These are phyloP conservation scores for Filobasidium wieringae DNA, from an alignment of 768 basidiomycete genomes.

Conservation along the genomic window DNA sequence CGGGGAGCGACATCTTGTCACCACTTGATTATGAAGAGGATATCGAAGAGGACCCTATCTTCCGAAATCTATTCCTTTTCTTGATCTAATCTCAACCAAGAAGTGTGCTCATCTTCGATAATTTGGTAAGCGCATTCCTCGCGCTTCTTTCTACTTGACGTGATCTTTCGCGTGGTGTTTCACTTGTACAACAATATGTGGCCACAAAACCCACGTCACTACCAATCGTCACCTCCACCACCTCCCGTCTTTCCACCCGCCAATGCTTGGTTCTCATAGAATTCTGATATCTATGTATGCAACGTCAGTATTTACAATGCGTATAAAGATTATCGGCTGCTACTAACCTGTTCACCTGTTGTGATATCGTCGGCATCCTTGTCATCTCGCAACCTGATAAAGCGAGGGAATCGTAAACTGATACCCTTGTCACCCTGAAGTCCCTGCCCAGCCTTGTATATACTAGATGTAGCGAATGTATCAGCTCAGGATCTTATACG, in stretches of 20 bases:
- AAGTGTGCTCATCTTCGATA: neutral
- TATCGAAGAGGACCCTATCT: no score
- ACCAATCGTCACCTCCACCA: slow-evolving; percentile 39
- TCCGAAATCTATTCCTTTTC: neutral
- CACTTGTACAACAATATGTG: neutral
- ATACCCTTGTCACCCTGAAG: slow-evolving; percentile 63
- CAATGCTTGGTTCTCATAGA: slow-evolving; percentile 81
- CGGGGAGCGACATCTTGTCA: neutral
- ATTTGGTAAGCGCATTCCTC: neutral
- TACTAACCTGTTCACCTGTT: slow-evolving; percentile 70
- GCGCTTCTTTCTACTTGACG: no score
- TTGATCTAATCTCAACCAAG: neutral
- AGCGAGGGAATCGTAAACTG: slow-evolving; percentile 90
- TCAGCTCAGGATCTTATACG: no score
- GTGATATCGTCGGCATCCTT: slow-evolving; percentile 88
- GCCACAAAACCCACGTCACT: neutral
- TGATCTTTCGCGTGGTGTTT: neutral
- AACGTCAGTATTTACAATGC: neutral
- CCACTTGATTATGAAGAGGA: neutral
- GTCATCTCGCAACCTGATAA: slow-evolving; percentile 83
- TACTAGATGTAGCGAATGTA: neutral
- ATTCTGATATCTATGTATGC: slow-evolving; percentile 49
- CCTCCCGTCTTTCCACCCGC: slow-evolving; percentile 54
- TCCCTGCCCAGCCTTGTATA: slow-evolving; percentile 84
- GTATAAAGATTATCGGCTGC: neutral